A percentile compares a stretch with the other conserved stretches of the same genome.
phyloP scores from a whole-genome alignment of 2,329 filamentous ascomycete species.

The Cytospora piceae region DNA sequence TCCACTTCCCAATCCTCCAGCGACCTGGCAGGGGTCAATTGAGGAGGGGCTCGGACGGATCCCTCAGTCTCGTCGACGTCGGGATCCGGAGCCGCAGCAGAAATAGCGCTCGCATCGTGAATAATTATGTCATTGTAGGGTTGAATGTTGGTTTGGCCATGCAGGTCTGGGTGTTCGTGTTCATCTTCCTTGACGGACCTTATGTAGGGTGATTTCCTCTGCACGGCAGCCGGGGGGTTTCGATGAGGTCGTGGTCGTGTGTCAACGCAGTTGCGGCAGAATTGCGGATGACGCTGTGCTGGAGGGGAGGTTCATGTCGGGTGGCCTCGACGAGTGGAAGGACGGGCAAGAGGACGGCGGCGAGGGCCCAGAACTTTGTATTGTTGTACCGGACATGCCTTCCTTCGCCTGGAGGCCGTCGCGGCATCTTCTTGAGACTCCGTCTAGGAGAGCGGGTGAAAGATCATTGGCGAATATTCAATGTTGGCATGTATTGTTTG shows the following conservation, averaged over 20 bases:
- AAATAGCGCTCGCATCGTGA: slow-evolving; percentile 90
- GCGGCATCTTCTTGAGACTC: slow-evolving; percentile 51
- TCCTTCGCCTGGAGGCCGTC: slow-evolving; percentile 59
- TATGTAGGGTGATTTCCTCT: slow-evolving; percentile 29
- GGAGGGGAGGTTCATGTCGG: slow-evolving; percentile 27
- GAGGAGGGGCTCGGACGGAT: slow-evolving; percentile 90
- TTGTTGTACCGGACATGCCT: slow-evolving; percentile 47
- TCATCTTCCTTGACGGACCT: slow-evolving; percentile 23
- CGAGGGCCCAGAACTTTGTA: slow-evolving; percentile 50
- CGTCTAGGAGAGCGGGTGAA: slow-evolving; percentile 26
- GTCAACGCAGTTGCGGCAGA: slow-evolving; percentile 31
- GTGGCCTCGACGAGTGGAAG: slow-evolving; percentile 53
- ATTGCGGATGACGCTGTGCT: slow-evolving; percentile 31
- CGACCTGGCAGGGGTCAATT: slow-evolving; percentile 72
- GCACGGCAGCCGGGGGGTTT: slow-evolving; percentile 27
- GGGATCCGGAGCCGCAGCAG: slow-evolving; percentile 95
- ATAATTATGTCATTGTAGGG: slow-evolving; percentile 42
- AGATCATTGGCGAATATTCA: slow-evolving; percentile 28
- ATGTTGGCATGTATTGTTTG: neutral
- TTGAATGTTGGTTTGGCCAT: slow-evolving; percentile 16
- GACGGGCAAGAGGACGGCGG: slow-evolving; percentile 54
- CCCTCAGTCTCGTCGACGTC: slow-evolving; percentile 5
- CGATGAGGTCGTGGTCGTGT: slow-evolving; percentile 25
- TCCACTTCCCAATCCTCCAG: slow-evolving; percentile 99
- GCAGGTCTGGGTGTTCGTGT: neutral